phyloP scores from a whole-genome alignment of 129 eudicot species.

The Flaveria robusta region DNA sequence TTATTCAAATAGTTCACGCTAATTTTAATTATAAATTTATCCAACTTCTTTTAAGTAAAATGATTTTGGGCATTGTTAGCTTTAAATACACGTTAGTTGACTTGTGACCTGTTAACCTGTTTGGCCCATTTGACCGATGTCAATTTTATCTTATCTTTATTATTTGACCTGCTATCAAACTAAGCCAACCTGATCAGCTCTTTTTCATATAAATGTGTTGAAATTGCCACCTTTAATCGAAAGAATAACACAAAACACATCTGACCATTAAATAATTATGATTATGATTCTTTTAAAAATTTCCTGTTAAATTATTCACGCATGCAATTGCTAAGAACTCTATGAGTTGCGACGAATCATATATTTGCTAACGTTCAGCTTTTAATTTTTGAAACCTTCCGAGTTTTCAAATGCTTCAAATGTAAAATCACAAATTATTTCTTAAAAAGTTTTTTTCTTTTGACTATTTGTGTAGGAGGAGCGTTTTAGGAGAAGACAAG shows the following conservation, averaged over 20 bases:
- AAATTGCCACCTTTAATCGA: background rate
- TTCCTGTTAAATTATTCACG: background rate
- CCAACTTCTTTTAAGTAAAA: background rate
- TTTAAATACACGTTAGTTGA: background rate
- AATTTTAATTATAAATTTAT: background rate
- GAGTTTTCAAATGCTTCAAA: background rate
- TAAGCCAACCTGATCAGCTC: background rate
- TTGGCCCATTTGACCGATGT: background rate
- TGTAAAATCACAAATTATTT: background rate
- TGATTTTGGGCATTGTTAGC: background rate
- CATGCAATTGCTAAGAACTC: background rate
- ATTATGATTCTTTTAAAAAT: background rate
- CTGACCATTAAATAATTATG: slow-evolving; percentile 4
- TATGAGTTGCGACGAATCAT: background rate
- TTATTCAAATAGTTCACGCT: background rate
- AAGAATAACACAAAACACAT: background rate
- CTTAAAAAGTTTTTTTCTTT: background rate
- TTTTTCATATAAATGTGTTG: background rate
- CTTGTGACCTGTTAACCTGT: background rate
- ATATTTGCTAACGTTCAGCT: background rate
- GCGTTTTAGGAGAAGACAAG: slow-evolving; percentile 57
- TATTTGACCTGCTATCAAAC: background rate
- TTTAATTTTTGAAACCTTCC: background rate
- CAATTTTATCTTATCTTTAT: background rate
- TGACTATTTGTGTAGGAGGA: slow-evolving; percentile 52